A percentile compares a stretch with the other conserved stretches of the same genome.
phyloP scores from a whole-genome alignment of 805 yeast genomes.

The Ogataea zsoltii region DNA sequence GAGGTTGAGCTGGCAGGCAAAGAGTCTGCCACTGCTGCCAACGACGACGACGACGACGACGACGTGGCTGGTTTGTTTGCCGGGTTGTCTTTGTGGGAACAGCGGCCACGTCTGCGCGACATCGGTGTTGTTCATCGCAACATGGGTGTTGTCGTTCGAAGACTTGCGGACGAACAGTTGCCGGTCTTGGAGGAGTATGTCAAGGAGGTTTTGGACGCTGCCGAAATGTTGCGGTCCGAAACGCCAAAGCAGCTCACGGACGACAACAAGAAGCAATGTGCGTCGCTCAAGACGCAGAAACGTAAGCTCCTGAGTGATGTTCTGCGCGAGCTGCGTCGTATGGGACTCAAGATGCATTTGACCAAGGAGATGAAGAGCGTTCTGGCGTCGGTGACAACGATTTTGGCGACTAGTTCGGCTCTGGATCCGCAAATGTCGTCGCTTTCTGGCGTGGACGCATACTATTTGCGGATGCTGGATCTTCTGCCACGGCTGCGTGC shows the following conservation, averaged over 20 bases:
- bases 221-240: constrained; percentile 65
- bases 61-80: no score
- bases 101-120: constrained; percentile 61
- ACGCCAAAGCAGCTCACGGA: constrained; percentile 75
- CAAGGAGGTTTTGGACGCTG: constrained; percentile 51
- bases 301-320: constrained; percentile 74
- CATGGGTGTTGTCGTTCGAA: constrained; percentile 49
- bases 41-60: no score
- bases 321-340: constrained; percentile 66
- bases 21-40: no score
- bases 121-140: constrained; percentile 51
- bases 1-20: constrained; percentile 12
- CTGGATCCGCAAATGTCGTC: no score
- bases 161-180: constrained; percentile 35
- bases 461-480: constrained; percentile 73
- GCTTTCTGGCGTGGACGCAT: no score
- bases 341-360: constrained; percentile 72
- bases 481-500: constrained; percentile 76
- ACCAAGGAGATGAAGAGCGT: constrained; percentile 64
- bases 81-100: constrained; percentile 47
- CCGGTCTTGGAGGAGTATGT: constrained; percentile 60
- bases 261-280: constrained; percentile 68
- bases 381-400: constrained; percentile 61
- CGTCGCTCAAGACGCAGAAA: constrained; percentile 80
- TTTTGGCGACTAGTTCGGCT: constrained; percentile 63